Base-by-base conservation (phyloP, 31 red algal species). In the Odonthalia washingtoniensis region DNA sequence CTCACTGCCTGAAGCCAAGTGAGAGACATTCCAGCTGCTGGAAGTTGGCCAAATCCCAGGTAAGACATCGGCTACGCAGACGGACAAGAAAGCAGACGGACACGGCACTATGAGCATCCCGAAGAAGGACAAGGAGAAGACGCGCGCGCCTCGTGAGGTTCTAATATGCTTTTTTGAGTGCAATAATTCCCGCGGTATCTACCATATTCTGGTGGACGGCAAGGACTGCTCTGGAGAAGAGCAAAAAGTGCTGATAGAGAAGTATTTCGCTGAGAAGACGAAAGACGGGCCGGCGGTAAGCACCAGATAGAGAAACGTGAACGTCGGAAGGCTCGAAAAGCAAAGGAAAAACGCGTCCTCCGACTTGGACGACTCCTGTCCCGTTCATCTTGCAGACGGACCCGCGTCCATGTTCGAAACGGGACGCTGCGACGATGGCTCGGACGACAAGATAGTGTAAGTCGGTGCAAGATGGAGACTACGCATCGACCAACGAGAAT, bases 11-110 rank as follows among this genome's bases (percentile, higher is more conserved):
- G 28, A 66, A 82, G 33, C 5, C 66, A 14, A 45, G 62, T 1
- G n/a, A n/a, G 86, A 79, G 26, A 75, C 86, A 14, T 44, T 77
- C 40, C 74, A 77, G 74, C 38, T 44, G 12, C 38, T 77, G 74
- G 74, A 77, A 6, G 38, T 77, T 36, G 74, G 36, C 40, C 74
- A 24, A 45, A 24, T 6, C 9, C 18, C 32, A 77, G 43, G 38
- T 9, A 40, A 46, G 35, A 16, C 9, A 77, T 14, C 74, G 74
- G 18, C 32, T 37, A 40, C 40, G 74, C 9, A 44, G 16, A 9
- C 9, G 31, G 28, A 70, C 9, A 70, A 27, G 34, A 12, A 37
- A 32, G 31, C 9, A 27, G 34, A 70, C 66, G 66, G 31, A 6
- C 31, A 9, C 14, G 31, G 12, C 66, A 45, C 16, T 14, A 14